These are phyloP conservation scores for Mesotaenium endlicherianum DNA, from an alignment of 139 green algal genomes.

Conservation along the genomic window DNA sequence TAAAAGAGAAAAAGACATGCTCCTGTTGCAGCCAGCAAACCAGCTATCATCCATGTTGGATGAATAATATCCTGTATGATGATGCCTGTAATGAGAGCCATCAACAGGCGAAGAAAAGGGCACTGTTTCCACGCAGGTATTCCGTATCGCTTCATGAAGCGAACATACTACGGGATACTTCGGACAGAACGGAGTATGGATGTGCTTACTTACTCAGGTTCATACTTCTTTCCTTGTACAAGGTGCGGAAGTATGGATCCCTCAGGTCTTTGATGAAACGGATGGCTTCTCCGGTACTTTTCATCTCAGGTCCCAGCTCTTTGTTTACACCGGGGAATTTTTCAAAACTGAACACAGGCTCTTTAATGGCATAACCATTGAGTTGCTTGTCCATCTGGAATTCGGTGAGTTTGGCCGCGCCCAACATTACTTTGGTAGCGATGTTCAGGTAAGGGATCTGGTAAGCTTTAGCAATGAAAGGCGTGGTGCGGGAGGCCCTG, in stretches of 20 bases:
- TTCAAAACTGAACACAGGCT: constrained; percentile 95
- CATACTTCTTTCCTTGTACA: neutral
- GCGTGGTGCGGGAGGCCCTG: constrained; percentile 87
- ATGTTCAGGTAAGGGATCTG: constrained; percentile 92
- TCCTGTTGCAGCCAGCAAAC: no score
- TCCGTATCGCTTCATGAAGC: no score
- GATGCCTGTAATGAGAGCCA: no score
- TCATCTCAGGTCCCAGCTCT: constrained; percentile 94
- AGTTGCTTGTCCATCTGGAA: neutral
- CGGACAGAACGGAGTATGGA: no score
- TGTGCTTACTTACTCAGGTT: neutral
- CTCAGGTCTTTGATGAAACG: constrained; percentile 61
- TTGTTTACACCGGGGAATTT: constrained; percentile 95
- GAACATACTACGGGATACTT: no score
- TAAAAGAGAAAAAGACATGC: no score
- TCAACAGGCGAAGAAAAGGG: no score
- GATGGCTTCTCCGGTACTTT: constrained; percentile 90
- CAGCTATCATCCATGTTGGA: no score
- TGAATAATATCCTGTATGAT: no score
- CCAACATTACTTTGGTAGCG: constrained; percentile 87
- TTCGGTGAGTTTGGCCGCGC: constrained; percentile 55
- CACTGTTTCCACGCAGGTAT: no score
- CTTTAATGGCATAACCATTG: constrained; percentile 77
- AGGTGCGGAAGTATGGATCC: neutral
- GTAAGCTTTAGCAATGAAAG: constrained; percentile 95